Base-by-base conservation (phyloP, 148 eudicot species). In the Limonium bicolor region DNA sequence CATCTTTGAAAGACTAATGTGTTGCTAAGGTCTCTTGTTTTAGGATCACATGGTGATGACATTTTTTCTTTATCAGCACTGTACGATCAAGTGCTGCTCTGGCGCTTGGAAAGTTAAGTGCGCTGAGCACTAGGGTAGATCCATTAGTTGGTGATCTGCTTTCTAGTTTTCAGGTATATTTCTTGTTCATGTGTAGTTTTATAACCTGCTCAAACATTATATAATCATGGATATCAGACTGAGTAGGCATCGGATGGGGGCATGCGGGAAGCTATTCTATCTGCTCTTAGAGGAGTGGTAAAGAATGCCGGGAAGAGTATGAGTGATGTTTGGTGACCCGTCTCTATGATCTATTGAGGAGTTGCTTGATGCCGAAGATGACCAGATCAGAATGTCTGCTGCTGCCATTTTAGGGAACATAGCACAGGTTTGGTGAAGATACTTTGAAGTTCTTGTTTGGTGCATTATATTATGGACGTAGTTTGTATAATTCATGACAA, bases 41-140 rank as follows among this genome's bases (percentile, higher is more conserved):
- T n/a, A n/a, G n/a, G n/a, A n/a, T n/a, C n/a, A n/a, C n/a, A n/a
- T n/a, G n/a, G n/a, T n/a, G n/a, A n/a, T n/a, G n/a, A n/a, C n/a
- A n/a, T n/a, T n/a, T n/a, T 10, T 26, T 15, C 5, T 20, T 8
- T 7, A n/a, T 39, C 71, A 90, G 99, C 72, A 85, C 93, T 60
- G 80, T 90, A 42, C 99, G 99, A 49, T 75, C 94, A 26, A 70
- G 95, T 61, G 95, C 99, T 69, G 99, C 95, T 21, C 49, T 76
- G 49, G 99, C 99, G 15, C 85, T 90, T 27, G 99, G 99, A 37
- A 90, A 90, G 75, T 82, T 90, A 18, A 90, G 99, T 76, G 99
- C 94, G 20, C 85, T 90, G 41, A 90, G 95, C 61, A 71, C 77
- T 13, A 75, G 99, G 59, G 84, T 90, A 49, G 99, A 90, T 59